phyloP scores from a whole-genome alignment of 768 basidiomycete species.

The Zangia roseola region DNA sequence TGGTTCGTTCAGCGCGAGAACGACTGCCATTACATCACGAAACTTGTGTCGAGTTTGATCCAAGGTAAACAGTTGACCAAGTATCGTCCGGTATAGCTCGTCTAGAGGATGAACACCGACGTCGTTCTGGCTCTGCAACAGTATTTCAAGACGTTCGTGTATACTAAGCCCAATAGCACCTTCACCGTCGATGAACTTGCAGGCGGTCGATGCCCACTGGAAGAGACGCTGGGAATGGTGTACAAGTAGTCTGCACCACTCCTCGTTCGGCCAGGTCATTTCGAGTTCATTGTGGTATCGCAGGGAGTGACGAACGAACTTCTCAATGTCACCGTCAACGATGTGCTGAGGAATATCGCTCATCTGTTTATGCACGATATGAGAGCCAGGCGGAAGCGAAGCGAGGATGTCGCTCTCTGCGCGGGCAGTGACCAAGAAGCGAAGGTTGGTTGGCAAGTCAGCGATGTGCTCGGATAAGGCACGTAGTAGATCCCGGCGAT shows the following conservation, averaged over 20 bases:
- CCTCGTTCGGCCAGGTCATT: constrained; percentile 15
- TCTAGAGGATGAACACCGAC: constrained; percentile 12
- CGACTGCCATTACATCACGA: constrained; percentile 20
- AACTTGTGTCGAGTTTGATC: constrained; percentile 8
- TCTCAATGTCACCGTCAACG: constrained; percentile 18
- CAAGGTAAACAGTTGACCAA: constrained; percentile 12
- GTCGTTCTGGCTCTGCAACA: constrained; percentile 2
- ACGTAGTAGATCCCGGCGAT: constrained; percentile 22
- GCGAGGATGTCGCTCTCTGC: constrained; percentile 25
- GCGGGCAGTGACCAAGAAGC: constrained; percentile 28
- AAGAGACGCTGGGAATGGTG: constrained; percentile 30
- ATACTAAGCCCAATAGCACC: constrained; percentile 12
- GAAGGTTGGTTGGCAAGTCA: constrained; percentile 22
- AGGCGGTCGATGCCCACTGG: constrained; percentile 34
- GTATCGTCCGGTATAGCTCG: constrained; percentile 20
- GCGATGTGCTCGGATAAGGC: constrained; percentile 12
- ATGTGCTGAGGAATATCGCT: constrained; percentile 7
- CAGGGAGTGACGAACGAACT: constrained; percentile 16
- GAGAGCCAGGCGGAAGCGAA: constrained; percentile 1
- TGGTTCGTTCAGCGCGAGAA: constrained; percentile 19
- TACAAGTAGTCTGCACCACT: constrained; percentile 22
- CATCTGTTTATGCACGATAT: constrained; percentile 14
- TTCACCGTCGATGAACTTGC: constrained; percentile 25
- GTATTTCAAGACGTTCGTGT: constrained; percentile 12
- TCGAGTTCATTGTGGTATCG: constrained; percentile 10